phyloP scores from a whole-genome alignment of 768 basidiomycete genomes.

The Lactifluus hygrophoroides region DNA sequence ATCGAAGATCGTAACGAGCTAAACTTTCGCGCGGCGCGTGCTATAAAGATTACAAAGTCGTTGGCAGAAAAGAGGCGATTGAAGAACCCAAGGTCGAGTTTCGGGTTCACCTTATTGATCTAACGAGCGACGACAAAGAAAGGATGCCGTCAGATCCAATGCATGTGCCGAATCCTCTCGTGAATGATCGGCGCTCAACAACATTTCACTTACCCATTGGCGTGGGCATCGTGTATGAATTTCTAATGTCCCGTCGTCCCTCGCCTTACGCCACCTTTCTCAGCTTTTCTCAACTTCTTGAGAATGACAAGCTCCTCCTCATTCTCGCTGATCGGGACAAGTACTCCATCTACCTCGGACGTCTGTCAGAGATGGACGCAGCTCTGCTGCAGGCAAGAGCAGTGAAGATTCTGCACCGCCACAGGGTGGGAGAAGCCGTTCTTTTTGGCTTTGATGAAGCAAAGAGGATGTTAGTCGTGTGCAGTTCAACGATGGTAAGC shows the following conservation, averaged over 20 bases:
- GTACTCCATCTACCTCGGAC: slow-evolving; percentile 7
- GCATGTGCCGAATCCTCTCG: background rate
- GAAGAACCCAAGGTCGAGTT: background rate
- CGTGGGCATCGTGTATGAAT: background rate
- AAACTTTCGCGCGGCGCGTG: background rate
- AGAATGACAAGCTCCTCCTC: no score
- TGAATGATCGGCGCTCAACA: background rate
- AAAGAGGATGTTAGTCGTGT: slow-evolving; percentile 41
- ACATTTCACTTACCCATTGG: slow-evolving; percentile 4
- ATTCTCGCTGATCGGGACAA: background rate
- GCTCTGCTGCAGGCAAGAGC: background rate
- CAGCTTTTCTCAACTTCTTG: slow-evolving; percentile 14
- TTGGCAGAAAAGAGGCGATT: background rate
- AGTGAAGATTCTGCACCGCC: slow-evolving; percentile 28
- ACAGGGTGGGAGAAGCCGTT: slow-evolving; percentile 38
- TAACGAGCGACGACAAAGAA: slow-evolving; percentile 7
- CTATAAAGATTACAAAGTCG: background rate
- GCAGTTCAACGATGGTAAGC: slow-evolving; percentile 35
- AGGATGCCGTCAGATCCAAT: background rate
- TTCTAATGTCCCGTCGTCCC: background rate
- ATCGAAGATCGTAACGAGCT: background rate
- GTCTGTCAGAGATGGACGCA: background rate
- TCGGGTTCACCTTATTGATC: background rate
- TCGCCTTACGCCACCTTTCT: background rate
- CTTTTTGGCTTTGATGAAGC: slow-evolving; percentile 45